These are phyloP conservation scores for Obba rivulosa DNA, from an alignment of 768 basidiomycete genomes.

Conservation along the genomic window DNA sequence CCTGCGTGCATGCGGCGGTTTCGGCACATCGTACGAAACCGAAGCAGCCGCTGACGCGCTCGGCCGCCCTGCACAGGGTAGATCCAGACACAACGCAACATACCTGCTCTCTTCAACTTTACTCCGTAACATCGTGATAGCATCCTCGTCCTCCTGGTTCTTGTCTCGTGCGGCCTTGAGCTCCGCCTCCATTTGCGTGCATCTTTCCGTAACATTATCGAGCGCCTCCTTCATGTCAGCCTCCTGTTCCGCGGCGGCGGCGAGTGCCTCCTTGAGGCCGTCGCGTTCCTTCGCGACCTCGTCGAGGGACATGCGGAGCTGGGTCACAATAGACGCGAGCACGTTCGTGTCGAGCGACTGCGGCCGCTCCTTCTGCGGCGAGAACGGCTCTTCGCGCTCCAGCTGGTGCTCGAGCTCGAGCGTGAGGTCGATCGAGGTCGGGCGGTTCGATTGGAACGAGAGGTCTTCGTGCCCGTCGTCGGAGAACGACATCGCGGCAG, in stretches of 20 bases:
- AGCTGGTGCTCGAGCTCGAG: constrained; percentile 79
- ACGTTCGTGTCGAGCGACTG: constrained; percentile 68
- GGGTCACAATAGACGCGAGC: constrained; percentile 69
- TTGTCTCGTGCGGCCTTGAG: constrained; percentile 39
- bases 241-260: constrained; percentile 47
- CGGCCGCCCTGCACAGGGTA: no score
- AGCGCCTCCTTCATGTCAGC: constrained; percentile 59
- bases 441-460: constrained; percentile 24
- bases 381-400: constrained; percentile 53
- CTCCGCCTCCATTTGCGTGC: constrained; percentile 50
- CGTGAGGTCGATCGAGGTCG: constrained; percentile 66
- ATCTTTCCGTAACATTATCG: constrained; percentile 61
- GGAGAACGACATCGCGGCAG: constrained; percentile 24
- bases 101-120: constrained; percentile 88
- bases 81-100: constrained; percentile 12
- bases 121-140: constrained; percentile 66
- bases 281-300: constrained; percentile 70
- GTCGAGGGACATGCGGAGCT: constrained; percentile 60
- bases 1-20: no score
- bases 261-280: constrained; percentile 49
- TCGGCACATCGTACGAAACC: no score
- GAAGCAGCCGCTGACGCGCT: neutral
- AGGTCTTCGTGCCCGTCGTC: constrained; percentile 17
- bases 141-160: constrained; percentile 67
- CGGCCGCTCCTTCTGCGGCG: constrained; percentile 28